These are phyloP conservation scores for Mycena haematopus DNA, from an alignment of 768 basidiomycete species.

Conservation along the genomic window DNA sequence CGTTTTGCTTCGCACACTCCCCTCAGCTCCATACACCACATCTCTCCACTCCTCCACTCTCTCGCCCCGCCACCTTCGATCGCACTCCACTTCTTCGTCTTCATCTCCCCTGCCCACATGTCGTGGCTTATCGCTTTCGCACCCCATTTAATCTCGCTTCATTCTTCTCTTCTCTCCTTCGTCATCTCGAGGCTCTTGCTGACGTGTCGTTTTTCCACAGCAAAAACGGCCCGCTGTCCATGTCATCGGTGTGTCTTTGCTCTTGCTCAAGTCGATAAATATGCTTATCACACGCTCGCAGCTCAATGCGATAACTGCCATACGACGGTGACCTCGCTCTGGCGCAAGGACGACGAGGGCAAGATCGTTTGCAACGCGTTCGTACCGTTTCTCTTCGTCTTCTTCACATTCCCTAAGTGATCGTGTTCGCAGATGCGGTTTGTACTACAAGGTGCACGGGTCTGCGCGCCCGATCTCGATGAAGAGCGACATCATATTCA, in stretches of 20 bases:
- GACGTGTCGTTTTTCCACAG: slow-evolving; percentile 40
- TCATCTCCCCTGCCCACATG: not conserved
- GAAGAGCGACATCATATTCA: slow-evolving; percentile 91
- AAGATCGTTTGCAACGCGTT: slow-evolving; percentile 92
- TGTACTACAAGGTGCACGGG: slow-evolving; percentile 88
- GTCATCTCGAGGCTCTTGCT: not conserved
- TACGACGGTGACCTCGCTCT: slow-evolving; percentile 86
- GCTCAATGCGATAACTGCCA: slow-evolving; percentile 92
- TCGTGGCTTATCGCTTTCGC: not conserved
- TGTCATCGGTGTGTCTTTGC: slow-evolving; percentile 62
- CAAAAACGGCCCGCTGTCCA: slow-evolving; percentile 85
- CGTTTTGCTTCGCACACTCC: not conserved
- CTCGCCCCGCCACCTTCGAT: not conserved
- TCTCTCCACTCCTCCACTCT: not conserved
- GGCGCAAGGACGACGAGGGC: slow-evolving; percentile 88
- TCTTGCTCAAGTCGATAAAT: too few species aligned
- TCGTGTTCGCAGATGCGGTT: not conserved
- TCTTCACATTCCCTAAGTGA: slow-evolving; percentile 2
- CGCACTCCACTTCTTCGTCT: not conserved
- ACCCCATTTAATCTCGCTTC: not conserved
- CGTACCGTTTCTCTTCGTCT: slow-evolving; percentile 38
- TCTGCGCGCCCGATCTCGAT: slow-evolving; percentile 88
- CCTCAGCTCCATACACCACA: not conserved
- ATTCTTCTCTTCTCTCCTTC: not conserved
- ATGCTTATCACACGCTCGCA: slow-evolving; percentile 36